A percentile compares a stretch with the other conserved stretches of the same genome.
Conservation (phyloP, 257 asterid species). For the Solanum boliviense region DNA sequence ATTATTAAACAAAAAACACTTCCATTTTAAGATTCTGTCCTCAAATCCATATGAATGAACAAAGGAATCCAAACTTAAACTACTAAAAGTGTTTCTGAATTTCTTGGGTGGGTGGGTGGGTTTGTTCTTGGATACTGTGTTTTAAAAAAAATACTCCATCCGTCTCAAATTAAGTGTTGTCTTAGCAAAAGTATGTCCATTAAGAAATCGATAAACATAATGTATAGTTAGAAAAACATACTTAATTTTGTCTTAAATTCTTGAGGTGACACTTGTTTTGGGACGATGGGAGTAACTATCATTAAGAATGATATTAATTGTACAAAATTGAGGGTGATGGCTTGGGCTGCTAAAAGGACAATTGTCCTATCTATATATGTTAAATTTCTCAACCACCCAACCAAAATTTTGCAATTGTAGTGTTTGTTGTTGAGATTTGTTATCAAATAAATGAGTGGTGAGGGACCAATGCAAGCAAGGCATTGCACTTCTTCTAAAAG, state of each 20-base stretch:
- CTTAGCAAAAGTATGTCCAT: rapidly evolving
- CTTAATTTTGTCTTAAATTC: too few relatives aligned
- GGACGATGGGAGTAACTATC: not conserved
- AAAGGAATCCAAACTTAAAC: not conserved
- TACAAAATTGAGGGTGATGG: not conserved
- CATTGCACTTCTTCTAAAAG: not conserved
- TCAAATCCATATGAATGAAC: not conserved
- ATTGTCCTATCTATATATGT: not conserved
- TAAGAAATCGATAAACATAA: too few relatives aligned
- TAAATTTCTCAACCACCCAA: not conserved
- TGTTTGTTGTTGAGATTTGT: not conserved
- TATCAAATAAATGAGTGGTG: not conserved
- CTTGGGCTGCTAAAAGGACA: not conserved
- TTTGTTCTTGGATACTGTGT: not conserved
- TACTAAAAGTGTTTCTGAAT: not conserved
- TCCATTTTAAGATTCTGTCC: not conserved
- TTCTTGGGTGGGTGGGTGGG: too few relatives aligned
- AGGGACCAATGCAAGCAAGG: not conserved
- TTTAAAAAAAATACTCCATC: not conserved
- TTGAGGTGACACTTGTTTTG: not conserved
- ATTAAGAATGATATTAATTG: not conserved
- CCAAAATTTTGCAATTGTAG: not conserved
- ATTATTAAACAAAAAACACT: not conserved
- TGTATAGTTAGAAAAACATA: not conserved
- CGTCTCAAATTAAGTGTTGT: not conserved